Conservation (phyloP, 2,329 filamentous ascomycete species). For the Chaetomiaceae sp. region DNA sequence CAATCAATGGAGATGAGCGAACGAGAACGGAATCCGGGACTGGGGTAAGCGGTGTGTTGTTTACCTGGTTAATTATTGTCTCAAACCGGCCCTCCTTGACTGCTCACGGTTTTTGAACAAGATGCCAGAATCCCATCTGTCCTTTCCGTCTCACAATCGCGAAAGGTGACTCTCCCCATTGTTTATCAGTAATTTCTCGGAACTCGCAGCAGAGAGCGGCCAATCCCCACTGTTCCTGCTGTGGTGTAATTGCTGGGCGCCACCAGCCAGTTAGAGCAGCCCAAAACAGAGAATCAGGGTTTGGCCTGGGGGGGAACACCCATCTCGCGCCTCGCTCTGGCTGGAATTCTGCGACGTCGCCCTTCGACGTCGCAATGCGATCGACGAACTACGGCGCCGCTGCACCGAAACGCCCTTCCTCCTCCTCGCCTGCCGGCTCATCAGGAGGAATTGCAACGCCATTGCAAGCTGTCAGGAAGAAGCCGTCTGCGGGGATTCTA, state of each 20-base stretch:
- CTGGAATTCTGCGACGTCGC: slow-evolving; percentile 7
- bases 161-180: too few relatives aligned
- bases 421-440: slow-evolving; percentile 2
- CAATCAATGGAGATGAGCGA: slow-evolving; percentile 19
- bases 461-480: slow-evolving; percentile 10
- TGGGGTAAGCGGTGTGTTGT: slow-evolving; percentile 5
- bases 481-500: slow-evolving; percentile 24
- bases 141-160: too few relatives aligned
- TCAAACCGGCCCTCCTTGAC: too few relatives aligned
- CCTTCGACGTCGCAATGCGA: slow-evolving; percentile 18
- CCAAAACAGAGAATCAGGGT: slow-evolving; percentile 22
- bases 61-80: too few relatives aligned
- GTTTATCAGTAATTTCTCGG: not conserved
- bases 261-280: slow-evolving; percentile 19
- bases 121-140: too few relatives aligned
- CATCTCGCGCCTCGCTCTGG: not conserved
- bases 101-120: too few relatives aligned
- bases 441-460: not conserved
- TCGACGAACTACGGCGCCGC: slow-evolving; percentile 3
- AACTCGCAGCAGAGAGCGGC: slow-evolving; percentile 6
- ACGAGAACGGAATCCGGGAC: not conserved
- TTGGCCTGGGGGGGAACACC: slow-evolving; percentile 15
- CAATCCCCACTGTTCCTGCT: slow-evolving; percentile 7
- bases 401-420: slow-evolving; percentile 7
- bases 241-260: slow-evolving; percentile 14